phyloP scores from a whole-genome alignment of 805 yeast genomes.

The Ogataea naganishii region DNA sequence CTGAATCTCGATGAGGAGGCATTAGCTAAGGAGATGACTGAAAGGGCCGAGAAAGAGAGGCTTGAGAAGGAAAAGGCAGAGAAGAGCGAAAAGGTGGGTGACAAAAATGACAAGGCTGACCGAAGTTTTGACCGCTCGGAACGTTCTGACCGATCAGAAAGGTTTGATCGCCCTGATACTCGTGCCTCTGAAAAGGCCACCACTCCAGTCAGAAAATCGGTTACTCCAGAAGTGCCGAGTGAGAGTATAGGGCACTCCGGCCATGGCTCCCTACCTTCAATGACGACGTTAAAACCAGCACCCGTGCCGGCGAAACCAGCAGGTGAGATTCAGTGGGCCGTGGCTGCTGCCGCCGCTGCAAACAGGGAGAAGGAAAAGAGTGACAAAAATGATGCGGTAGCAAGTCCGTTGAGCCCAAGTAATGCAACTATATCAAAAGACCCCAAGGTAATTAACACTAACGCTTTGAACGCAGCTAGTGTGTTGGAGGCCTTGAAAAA shows the following conservation, averaged over 20 bases:
- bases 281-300: slow-evolving; percentile 26
- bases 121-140: slow-evolving; percentile 1
- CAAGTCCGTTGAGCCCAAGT: neutral
- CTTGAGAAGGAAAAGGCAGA: slow-evolving; percentile 1
- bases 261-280: slow-evolving; percentile 9
- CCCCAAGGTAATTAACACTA: slow-evolving; percentile 13
- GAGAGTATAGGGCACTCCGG: neutral
- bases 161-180: too few relatives aligned
- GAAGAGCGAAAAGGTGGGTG: too few relatives aligned
- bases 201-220: too few relatives aligned
- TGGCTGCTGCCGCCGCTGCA: slow-evolving; percentile 19
- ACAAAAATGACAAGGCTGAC: neutral
- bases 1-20: slow-evolving; percentile 54
- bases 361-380: slow-evolving; percentile 5
- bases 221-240: slow-evolving; percentile 1
- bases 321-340: slow-evolving; percentile 25
- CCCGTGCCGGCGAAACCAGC: slow-evolving; percentile 24
- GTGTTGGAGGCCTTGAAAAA: slow-evolving; percentile 27
- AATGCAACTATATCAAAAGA: neutral
- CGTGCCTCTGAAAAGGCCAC: neutral
- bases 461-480: slow-evolving; percentile 28
- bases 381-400: neutral
- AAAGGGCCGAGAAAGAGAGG: slow-evolving; percentile 6
- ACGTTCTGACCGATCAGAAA: too few relatives aligned
- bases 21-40: slow-evolving; percentile 18